These are phyloP conservation scores for Septoria petroselini DNA, from an alignment of 2,329 filamentous ascomycete species.

Conservation along the genomic window DNA sequence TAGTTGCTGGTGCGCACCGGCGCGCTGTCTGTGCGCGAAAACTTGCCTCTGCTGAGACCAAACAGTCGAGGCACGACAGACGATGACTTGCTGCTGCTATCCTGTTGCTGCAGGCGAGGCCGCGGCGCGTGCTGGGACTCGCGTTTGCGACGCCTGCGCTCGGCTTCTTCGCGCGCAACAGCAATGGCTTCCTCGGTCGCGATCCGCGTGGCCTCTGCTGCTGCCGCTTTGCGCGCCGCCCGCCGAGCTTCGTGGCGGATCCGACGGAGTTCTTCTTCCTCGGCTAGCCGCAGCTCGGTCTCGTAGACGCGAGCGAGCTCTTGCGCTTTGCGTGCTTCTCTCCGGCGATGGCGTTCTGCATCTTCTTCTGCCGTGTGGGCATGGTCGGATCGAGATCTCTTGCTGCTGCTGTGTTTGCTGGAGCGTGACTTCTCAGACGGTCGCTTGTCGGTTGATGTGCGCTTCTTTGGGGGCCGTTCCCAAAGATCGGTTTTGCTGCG, in stretches of 20 bases:
- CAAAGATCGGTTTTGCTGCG: conserved; percentile 29
- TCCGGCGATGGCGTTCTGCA: conserved; percentile 20
- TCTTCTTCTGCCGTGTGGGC: conserved; percentile 25
- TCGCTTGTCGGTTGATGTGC: conserved; percentile 19
- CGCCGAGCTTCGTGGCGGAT: conserved; percentile 30
- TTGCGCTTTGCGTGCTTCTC: conserved; percentile 23
- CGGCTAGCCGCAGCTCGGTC: conserved; percentile 24
- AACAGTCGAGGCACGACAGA: conserved; percentile 13
- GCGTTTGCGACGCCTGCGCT: conserved; percentile 19
- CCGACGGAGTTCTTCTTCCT: conserved; percentile 30
- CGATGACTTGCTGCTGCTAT: conserved; percentile 17
- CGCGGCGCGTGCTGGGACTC: conserved; percentile 16
- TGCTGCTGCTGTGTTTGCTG: conserved; percentile 24
- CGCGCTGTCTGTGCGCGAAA: conserved; percentile 12
- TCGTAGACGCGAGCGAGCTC: conserved; percentile 27
- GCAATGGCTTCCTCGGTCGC: conserved; percentile 25
- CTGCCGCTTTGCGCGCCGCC: conserved; percentile 29
- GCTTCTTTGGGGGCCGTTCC: conserved; percentile 26
- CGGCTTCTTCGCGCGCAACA: conserved; percentile 25
- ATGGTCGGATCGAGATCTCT: conserved; percentile 21
- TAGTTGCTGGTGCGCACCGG: conserved; percentile 15
- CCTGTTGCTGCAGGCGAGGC: conserved; percentile 15
- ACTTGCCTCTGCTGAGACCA: conserved; percentile 8
- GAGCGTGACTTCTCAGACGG: conserved; percentile 21
- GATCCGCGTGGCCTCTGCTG: conserved; percentile 25